phyloP scores from a whole-genome alignment of 306 rosid genomes.

The Vicia sativa region DNA sequence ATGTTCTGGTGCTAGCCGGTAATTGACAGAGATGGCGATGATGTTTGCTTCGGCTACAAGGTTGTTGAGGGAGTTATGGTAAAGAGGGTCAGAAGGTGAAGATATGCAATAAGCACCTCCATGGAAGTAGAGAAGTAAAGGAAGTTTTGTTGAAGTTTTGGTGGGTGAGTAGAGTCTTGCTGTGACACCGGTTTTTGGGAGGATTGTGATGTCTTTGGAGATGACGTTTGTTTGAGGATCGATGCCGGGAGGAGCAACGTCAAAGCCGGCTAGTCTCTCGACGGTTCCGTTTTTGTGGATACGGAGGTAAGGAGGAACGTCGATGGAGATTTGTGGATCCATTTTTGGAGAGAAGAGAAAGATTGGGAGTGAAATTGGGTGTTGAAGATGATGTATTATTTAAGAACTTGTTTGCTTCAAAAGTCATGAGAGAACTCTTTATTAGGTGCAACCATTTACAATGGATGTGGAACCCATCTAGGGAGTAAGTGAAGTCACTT shows the following conservation, averaged over 20 bases:
- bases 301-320: constrained; percentile 73
- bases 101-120: constrained; percentile 82
- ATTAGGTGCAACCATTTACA: too few relatives aligned
- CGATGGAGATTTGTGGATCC: constrained; percentile 51
- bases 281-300: constrained; percentile 62
- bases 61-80: constrained; percentile 70
- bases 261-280: constrained; percentile 63
- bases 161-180: constrained; percentile 67
- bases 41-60: constrained; percentile 60
- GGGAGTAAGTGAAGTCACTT: too few relatives aligned
- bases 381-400: neutral
- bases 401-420: neutral
- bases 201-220: constrained; percentile 68
- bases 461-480: too few relatives aligned
- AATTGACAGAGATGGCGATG: constrained; percentile 60
- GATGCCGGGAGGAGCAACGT: constrained; percentile 53
- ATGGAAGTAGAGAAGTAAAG: constrained; percentile 68
- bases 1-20: constrained; percentile 76
- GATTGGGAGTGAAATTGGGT: neutral
- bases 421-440: neutral
- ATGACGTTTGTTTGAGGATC: constrained; percentile 62
- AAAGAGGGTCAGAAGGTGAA: constrained; percentile 62
- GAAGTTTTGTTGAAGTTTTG: constrained; percentile 44
- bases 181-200: constrained; percentile 57
- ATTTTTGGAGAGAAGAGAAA: constrained; percentile 32